Evolutionary conservation across 164 flowering plant genomes (phyloP).

Genomic region (Annona squamosa): DNA sequence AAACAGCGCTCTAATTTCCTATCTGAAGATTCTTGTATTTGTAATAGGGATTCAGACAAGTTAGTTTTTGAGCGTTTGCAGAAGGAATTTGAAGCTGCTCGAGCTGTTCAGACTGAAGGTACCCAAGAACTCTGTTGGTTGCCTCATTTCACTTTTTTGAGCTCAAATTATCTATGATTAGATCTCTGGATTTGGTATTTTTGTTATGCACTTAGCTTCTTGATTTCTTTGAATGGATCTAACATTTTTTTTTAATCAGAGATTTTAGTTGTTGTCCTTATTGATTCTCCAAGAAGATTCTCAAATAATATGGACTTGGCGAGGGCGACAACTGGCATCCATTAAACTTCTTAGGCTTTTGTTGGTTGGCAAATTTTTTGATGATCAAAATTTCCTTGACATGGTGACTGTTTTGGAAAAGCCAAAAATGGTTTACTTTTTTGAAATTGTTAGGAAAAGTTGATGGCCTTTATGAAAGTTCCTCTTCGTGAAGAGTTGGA

Average conservation of each 20-base stretch:
- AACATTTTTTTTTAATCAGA: neutral
- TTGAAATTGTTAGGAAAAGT: too few species aligned
- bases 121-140: neutral
- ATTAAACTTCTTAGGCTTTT: neutral
- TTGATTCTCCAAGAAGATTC: neutral
- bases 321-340: neutral
- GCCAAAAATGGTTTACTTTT: too few species aligned
- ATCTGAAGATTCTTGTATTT: conserved; percentile 3
- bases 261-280: neutral
- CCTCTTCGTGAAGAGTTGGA: neutral
- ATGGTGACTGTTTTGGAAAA: too few species aligned
- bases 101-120: conserved; percentile 92
- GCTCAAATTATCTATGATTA: neutral
- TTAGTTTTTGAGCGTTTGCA: conserved; percentile 74
- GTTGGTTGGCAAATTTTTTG: too few species aligned
- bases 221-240: neutral
- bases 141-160: neutral
- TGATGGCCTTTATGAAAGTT: too few species aligned
- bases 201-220: neutral
- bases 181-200: neutral
- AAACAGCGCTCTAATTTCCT: neutral
- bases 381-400: too few species aligned
- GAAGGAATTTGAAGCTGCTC: conserved; percentile 91
- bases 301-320: neutral
- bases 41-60: conserved; percentile 84